Evolutionary conservation across 176 grass and related monocot species (phyloP).

Genomic region (Alopecurus myosuroides): DNA sequence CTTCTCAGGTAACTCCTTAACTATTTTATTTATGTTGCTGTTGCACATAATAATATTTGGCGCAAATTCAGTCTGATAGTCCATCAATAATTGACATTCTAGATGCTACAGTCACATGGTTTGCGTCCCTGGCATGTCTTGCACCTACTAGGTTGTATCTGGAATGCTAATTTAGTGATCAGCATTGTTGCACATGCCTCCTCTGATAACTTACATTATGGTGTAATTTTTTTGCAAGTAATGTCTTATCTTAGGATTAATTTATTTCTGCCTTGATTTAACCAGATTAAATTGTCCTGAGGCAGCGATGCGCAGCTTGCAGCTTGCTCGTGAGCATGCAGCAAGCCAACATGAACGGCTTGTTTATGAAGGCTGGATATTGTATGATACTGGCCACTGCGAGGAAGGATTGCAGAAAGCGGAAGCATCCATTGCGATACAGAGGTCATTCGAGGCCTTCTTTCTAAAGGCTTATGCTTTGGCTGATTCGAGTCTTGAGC

Average conservation of each 20-base stretch:
- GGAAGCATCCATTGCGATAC: neutral
- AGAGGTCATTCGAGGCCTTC: neutral
- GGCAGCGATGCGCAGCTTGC: conserved; percentile 11
- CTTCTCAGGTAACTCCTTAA: conserved; percentile 85
- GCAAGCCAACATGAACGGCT: conserved; percentile 2
- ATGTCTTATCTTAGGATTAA: neutral
- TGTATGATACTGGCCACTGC: conserved; percentile 17
- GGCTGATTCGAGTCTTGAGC: conserved; percentile 1
- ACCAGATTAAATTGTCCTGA: conserved; percentile 14
- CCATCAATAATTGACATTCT: neutral
- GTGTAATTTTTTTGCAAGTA: neutral
- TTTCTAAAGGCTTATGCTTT: conserved; percentile 11
- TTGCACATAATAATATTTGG: conserved; percentile 34
- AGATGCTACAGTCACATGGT: conserved; percentile 4
- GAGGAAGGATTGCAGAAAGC: conserved; percentile 15
- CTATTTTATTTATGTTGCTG: conserved; percentile 19
- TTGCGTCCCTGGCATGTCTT: conserved; percentile 1
- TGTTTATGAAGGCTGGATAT: conserved; percentile 13
- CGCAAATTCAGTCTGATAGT: neutral
- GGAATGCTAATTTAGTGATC: conserved; percentile 1
- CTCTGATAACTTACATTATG: neutral
- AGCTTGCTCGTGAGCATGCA: conserved; percentile 6
- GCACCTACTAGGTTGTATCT: neutral
- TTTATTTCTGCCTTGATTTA: neutral
- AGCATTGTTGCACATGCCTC: conserved; percentile 10